A percentile compares a stretch with the other conserved stretches of the same genome.
These are phyloP conservation scores for Arabidopsis lyrata DNA, from an alignment of 441 rosid species.

Conservation along the genomic window DNA sequence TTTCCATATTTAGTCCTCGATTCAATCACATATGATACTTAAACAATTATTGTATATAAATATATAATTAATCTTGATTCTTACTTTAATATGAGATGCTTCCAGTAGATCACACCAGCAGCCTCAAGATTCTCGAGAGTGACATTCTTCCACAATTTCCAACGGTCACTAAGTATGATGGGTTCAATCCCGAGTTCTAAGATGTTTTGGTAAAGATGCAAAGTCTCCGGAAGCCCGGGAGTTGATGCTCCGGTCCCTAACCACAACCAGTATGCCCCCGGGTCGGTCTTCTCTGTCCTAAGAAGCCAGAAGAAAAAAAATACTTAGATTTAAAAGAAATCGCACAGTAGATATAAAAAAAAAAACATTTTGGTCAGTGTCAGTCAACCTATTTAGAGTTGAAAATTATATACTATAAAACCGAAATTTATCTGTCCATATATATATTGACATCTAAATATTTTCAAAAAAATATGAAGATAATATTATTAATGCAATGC, in stretches of 20 bases:
- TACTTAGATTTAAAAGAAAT: too few species aligned
- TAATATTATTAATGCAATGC: not conserved
- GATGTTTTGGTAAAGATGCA: slow-evolving; percentile 52
- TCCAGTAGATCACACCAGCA: slow-evolving; percentile 61
- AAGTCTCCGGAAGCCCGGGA: slow-evolving; percentile 56
- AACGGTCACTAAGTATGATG: slow-evolving; percentile 63
- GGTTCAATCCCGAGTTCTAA: slow-evolving; percentile 53
- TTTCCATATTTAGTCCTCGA: slow-evolving; percentile 1
- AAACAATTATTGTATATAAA: slow-evolving; percentile 5
- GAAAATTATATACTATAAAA: not conserved
- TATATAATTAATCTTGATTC: not conserved
- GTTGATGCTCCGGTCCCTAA: slow-evolving; percentile 37
- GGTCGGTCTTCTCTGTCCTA: slow-evolving; percentile 50
- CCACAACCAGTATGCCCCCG: slow-evolving; percentile 50
- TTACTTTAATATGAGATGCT: slow-evolving; percentile 64
- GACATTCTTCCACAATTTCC: slow-evolving; percentile 25
- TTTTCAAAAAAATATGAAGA: not conserved
- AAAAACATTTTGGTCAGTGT: not conserved
- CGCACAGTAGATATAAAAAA: not conserved
- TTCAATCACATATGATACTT: slow-evolving; percentile 14
- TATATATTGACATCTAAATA: not conserved
- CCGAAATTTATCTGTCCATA: not conserved
- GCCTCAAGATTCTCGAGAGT: slow-evolving; percentile 55
- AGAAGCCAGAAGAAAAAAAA: not conserved
- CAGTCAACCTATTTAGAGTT: not conserved